phyloP scores from a whole-genome alignment of 1,284 basidiomycete species.

The Moesziomyces sp. region DNA sequence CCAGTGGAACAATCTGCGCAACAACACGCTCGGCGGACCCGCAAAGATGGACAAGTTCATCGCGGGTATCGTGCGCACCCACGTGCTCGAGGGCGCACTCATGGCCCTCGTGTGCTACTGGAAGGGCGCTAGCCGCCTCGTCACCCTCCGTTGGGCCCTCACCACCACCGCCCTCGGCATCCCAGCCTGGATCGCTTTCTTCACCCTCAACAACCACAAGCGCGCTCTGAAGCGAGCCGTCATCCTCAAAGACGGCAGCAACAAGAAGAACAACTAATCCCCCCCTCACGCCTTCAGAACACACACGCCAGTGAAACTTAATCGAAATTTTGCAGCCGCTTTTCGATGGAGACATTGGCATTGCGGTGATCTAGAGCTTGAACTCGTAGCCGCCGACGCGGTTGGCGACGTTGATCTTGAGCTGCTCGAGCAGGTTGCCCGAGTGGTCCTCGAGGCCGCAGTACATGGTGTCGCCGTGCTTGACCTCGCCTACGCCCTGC shows the following conservation, averaged over 20 bases:
- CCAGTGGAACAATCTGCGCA: slow-evolving; percentile 39
- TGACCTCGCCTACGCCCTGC: slow-evolving; percentile 83
- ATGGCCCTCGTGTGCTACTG: slow-evolving; percentile 36
- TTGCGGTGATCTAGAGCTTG: slow-evolving; percentile 43
- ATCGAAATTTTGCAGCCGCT: too few species aligned
- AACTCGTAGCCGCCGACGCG: slow-evolving; percentile 79
- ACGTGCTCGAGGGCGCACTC: slow-evolving; percentile 23
- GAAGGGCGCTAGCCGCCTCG: slow-evolving; percentile 28
- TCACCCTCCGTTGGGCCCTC: slow-evolving; percentile 36
- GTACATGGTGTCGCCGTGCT: slow-evolving; percentile 80
- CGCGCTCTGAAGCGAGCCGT: slow-evolving; percentile 23
- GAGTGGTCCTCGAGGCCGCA: slow-evolving; percentile 77
- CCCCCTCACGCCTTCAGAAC: too few species aligned
- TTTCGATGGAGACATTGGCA: too few species aligned
- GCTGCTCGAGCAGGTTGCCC: slow-evolving; percentile 74
- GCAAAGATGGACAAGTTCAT: slow-evolving; percentile 36
- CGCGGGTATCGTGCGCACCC: slow-evolving; percentile 27
- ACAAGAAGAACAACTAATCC: slow-evolving; percentile 23
- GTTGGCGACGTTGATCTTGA: slow-evolving; percentile 77
- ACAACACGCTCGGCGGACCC: slow-evolving; percentile 31
- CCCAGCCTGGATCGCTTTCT: slow-evolving; percentile 50
- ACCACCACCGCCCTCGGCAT: slow-evolving; percentile 42
- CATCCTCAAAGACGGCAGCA: slow-evolving; percentile 22
- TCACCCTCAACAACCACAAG: slow-evolving; percentile 44
- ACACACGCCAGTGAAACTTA: too few species aligned